A percentile compares a stretch with the other conserved stretches of the same genome.
phyloP scores from a whole-genome alignment of 202 grass and related monocot genomes.

The Dendrocalamus latiflorus region DNA sequence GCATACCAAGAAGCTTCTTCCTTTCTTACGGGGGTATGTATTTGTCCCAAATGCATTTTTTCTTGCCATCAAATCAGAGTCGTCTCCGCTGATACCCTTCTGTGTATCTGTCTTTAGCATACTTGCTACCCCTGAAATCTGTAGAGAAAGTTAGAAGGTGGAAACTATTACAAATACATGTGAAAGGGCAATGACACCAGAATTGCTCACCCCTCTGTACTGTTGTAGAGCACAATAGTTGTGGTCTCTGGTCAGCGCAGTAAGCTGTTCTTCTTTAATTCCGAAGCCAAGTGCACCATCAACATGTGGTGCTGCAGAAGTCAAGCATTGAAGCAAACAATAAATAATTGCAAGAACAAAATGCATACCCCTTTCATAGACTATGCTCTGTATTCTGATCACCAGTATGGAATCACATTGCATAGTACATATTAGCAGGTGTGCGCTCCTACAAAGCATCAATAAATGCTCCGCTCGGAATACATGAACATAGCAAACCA shows the following conservation, averaged over 20 bases:
- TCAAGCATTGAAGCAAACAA: neutral
- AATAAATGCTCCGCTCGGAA: neutral
- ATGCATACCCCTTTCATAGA: neutral
- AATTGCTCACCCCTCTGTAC: conserved; percentile 56
- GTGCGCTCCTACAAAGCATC: neutral
- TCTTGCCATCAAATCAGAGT: conserved; percentile 55
- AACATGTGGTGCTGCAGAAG: conserved; percentile 8
- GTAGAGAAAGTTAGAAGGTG: conserved; percentile 10
- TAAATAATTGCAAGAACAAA: neutral
- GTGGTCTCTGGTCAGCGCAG: conserved; percentile 74
- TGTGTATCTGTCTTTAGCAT: conserved; percentile 71
- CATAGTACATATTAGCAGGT: neutral
- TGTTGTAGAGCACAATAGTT: conserved; percentile 70
- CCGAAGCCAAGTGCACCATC: conserved; percentile 53
- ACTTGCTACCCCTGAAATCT: conserved; percentile 65
- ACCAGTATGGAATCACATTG: neutral
- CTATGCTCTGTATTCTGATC: neutral
- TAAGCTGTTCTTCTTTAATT: conserved; percentile 76
- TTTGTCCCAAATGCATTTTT: conserved; percentile 64
- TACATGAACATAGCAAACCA: neutral
- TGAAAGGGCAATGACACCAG: neutral
- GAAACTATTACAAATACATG: neutral
- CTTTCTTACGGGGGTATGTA: conserved; percentile 91
- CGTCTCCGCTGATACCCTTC: conserved; percentile 54
- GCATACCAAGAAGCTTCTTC: conserved; percentile 69